Conservation (phyloP, 768 basidiomycete species). For the Dendrothele bispora region DNA sequence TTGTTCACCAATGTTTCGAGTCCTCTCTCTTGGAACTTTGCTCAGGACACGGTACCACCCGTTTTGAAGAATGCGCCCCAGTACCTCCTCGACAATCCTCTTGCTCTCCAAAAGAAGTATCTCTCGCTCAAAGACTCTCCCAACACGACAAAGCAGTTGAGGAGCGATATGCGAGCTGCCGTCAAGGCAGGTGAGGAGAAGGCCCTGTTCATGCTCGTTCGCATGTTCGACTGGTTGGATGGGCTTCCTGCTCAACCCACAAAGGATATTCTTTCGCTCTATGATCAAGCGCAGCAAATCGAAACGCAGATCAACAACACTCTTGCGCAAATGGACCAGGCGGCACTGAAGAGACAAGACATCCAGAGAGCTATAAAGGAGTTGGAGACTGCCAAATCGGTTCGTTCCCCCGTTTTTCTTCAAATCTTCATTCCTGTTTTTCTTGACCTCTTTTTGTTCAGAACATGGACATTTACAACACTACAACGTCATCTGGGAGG, state of each 20-base stretch:
- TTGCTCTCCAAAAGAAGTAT: slow-evolving; percentile 10
- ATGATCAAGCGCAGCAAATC: slow-evolving; percentile 10
- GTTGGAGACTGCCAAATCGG: slow-evolving; percentile 5
- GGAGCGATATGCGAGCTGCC: slow-evolving; percentile 2
- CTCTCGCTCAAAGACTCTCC: slow-evolving; percentile 1
- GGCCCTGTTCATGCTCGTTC: slow-evolving; percentile 11
- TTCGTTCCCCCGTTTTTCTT: neutral
- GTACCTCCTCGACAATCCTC: slow-evolving; percentile 14
- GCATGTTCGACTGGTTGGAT: slow-evolving; percentile 15
- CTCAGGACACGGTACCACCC: slow-evolving; percentile 14
- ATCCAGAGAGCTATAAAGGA: slow-evolving; percentile 4
- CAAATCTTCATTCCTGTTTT: neutral
- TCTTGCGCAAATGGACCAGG: slow-evolving; percentile 12
- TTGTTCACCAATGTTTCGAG: slow-evolving; percentile 22
- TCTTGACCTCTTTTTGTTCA: neutral
- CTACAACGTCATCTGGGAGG: slow-evolving; percentile 13
- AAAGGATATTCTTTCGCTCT: slow-evolving; percentile 11
- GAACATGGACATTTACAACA: slow-evolving; percentile 10
- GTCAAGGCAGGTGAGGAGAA: slow-evolving; percentile 6
- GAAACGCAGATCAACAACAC: slow-evolving; percentile 12
- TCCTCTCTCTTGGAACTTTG: slow-evolving; percentile 21
- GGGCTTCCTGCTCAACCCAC: slow-evolving; percentile 13
- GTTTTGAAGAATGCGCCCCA: slow-evolving; percentile 7
- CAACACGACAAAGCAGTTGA: neutral
- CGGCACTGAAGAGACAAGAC: slow-evolving; percentile 10